Evolutionary conservation across 2,329 filamentous ascomycete genomes (phyloP), one percentile per base, ranked within the genome.

Genomic region (Aspergillus calidoustus): DNA sequence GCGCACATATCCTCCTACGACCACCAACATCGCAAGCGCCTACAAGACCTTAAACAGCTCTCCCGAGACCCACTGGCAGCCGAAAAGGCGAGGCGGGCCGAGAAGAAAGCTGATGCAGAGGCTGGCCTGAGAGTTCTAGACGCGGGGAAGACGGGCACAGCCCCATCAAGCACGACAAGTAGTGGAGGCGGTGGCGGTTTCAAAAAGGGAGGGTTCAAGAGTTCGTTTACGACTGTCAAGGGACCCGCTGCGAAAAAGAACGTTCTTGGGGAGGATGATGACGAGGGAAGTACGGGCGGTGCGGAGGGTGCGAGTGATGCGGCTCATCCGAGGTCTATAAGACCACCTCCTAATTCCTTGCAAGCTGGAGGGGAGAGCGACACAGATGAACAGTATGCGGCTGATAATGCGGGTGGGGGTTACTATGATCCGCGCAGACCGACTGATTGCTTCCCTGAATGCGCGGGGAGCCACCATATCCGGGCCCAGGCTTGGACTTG

Each of bases 1-100:
- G 90, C 93, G 7, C 95, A 99, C 76, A 91, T 97, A 60, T 89
- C 89, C 66, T 95, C 91, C 71, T 98, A 98, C 78, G 95, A 98
- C 74, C 95, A 99, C 79, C 91, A 91, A 70, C 95, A 99, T 79
- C 93, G 93, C 76, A 93, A 96, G 80, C 79, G 82, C 61, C 68
- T 79, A 7, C 76, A 80, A 61, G 80, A 82, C 46, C 73, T 82
- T 22, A 82, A 82, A 64, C 79, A 81, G 65, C 71, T 81, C 47
- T 81, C 76, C 6, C 73, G 76, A 38, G 76, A 81, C 55, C 77
- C 74, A 4, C 77, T 78, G 65, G 77, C 77, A 0, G 77, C 77
- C 0, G 78, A 80, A 64, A 78, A 80, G 62, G 79, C 76, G 22
- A 73, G 72, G 41, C 73, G 72, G 64, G 80, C 75, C 34, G 79